phyloP scores from a whole-genome alignment of 2,329 filamentous ascomycete genomes.

The Conoideocrella luteorostrata region DNA sequence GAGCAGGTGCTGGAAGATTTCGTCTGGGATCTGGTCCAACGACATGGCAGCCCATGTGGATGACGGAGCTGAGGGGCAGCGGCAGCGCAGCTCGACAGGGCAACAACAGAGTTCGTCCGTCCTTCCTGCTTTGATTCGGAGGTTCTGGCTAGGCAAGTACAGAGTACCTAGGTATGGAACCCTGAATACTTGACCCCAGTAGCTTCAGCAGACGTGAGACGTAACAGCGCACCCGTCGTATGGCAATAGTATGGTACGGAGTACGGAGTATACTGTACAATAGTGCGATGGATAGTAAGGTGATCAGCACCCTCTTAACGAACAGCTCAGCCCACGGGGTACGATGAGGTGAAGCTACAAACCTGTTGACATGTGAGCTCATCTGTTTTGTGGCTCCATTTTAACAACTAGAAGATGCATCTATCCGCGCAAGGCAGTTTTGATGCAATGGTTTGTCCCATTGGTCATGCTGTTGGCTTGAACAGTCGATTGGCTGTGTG shows the following conservation, averaged over 20 bases:
- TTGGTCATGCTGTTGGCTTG: not conserved
- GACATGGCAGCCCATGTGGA: slow-evolving; percentile 23
- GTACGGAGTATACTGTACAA: not conserved
- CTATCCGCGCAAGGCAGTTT: slow-evolving; percentile 6
- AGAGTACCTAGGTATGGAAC: not conserved
- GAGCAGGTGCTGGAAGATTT: slow-evolving; percentile 77
- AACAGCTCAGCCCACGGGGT: not conserved
- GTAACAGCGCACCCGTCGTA: not conserved
- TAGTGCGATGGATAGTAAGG: not conserved
- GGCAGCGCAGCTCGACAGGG: not conserved
- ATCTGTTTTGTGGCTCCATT: not conserved
- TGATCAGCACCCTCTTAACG: not conserved
- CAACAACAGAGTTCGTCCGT: not conserved
- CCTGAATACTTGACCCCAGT: not conserved
- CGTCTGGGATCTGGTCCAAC: slow-evolving; percentile 61
- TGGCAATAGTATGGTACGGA: not conserved
- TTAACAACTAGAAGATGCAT: slow-evolving; percentile 3
- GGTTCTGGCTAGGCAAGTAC: not conserved
- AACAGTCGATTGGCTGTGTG: slow-evolving; percentile 1
- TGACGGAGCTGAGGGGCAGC: slow-evolving; percentile 3
- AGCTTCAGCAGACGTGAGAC: not conserved
- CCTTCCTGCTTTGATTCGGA: not conserved
- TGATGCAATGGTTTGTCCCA: not conserved
- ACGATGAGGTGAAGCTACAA: slow-evolving; percentile 5
- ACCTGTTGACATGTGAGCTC: too few relatives aligned